Evolutionary conservation across 306 rosid genomes (phyloP), one percentile per base, ranked within the genome.

Genomic region (Cyamopsis tetragonoloba): DNA sequence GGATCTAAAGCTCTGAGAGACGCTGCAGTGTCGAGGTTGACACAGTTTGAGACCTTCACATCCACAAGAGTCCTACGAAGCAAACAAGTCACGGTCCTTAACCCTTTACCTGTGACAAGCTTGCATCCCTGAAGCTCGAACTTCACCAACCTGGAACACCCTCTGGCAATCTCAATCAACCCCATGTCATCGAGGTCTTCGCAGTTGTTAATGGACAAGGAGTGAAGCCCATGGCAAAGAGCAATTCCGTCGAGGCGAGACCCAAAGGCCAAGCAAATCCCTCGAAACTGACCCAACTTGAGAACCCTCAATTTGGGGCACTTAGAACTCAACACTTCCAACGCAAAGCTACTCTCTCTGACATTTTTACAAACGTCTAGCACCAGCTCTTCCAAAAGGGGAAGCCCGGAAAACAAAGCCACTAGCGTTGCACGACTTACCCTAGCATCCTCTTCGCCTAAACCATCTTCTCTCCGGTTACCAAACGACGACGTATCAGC

Each of bases 101-200:
- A 55, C 48, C 98, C 98, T 56, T 66, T 76, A 27, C 76, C 78
- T 0, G 98, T 92, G 22, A 89, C 86, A 23, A 54, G 79, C 75
- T 82, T 87, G 54, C 96, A 92, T 10, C 98, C 98, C 47, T 74
- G 75, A 13, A 87, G 73, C 60, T 92, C 89, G 15, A 92, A 87
- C 70, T 71, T 81, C 2, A 64, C 77, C 61, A 93, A 42, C 60
- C 58, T 84, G n/a, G 86, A 78, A 72, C 97, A 93, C 2, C 99
- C 99, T 61, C 95, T 83, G 0, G 81, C 96, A 32, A 93, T 88
- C 82, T 88, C 96, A 17, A 93, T 93, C 89, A 93, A 74, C 17
- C 96, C 87, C 99, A 93, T 93, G 15, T 93, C 91, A 28, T 82
- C 83, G 77, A 93, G 87, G 68, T 93, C 97, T 3, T 75, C 88